phyloP scores from a whole-genome alignment of 331 rosid species.

The Quercus phellos region DNA sequence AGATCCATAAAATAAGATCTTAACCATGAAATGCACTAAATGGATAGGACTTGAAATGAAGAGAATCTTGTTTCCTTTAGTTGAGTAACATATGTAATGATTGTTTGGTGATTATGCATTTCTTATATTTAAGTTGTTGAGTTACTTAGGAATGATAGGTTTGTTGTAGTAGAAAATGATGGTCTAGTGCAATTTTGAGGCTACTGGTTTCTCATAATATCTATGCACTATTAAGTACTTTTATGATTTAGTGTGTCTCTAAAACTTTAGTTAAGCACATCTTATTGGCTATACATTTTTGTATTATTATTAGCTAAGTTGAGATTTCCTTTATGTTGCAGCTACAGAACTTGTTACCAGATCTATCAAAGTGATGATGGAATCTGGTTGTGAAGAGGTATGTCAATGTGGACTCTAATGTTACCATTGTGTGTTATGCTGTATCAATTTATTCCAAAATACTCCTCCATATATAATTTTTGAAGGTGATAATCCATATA shows the following conservation, averaged over 20 bases:
- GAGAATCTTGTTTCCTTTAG: too few species aligned
- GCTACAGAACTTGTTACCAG: slow-evolving; percentile 91
- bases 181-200: not conserved
- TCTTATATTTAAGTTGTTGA: not conserved
- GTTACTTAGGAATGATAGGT: not conserved
- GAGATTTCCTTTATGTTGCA: slow-evolving; percentile 28
- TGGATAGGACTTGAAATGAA: too few species aligned
- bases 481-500: not conserved
- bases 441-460: not conserved
- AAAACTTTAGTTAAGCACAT: not conserved
- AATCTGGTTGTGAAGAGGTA: slow-evolving; percentile 98
- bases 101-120: not conserved
- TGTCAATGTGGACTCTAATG: slow-evolving; percentile 1
- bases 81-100: not conserved
- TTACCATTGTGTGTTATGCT: not conserved
- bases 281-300: not conserved
- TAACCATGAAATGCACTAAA: too few species aligned
- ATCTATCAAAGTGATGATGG: slow-evolving; percentile 89
- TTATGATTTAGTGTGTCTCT: not conserved
- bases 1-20: too few species aligned
- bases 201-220: not conserved
- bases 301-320: slow-evolving; percentile 5
- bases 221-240: not conserved
- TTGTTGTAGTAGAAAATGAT: not conserved
- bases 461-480: not conserved